Evolutionary conservation across 176 grass and related monocot genomes (phyloP).

Genomic region (Neostapfia colusana): DNA sequence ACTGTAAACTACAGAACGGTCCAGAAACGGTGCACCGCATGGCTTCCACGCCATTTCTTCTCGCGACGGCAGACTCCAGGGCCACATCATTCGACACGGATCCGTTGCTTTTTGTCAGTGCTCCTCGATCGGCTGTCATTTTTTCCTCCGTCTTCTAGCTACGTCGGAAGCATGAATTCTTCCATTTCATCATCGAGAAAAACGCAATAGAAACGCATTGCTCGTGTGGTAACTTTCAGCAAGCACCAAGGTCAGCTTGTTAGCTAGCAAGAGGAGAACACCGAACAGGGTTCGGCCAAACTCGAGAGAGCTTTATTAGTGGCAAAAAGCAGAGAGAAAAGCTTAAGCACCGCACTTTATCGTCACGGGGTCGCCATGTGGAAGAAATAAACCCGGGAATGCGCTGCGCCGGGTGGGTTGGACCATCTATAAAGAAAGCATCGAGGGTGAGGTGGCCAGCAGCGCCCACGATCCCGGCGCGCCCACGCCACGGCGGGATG

Average conservation of each 20-base stretch:
- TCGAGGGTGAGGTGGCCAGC: not conserved
- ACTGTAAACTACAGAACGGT: not conserved
- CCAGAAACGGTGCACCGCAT: slow-evolving; percentile 55
- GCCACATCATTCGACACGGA: slow-evolving; percentile 25
- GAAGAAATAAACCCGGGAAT: not conserved
- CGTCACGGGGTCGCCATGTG: slow-evolving; percentile 12
- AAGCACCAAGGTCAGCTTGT: not conserved
- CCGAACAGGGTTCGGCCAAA: not conserved
- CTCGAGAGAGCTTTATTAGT: too few species aligned
- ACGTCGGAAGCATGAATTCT: not conserved
- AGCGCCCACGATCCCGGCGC: not conserved
- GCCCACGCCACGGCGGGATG: not conserved
- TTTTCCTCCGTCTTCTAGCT: not conserved
- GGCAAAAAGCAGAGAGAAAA: not conserved
- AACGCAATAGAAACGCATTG: not conserved
- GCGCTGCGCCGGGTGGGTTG: not conserved
- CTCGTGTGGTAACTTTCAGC: not conserved
- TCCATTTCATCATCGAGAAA: not conserved
- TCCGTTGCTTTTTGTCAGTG: not conserved
- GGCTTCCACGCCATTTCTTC: slow-evolving; percentile 56
- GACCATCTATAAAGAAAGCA: slow-evolving; percentile 33
- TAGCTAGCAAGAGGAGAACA: not conserved
- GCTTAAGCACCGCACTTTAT: not conserved
- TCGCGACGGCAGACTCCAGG: not conserved
- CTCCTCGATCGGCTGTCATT: not conserved